Evolutionary conservation across 2,329 filamentous ascomycete genomes (phyloP), one percentile per base, ranked within the genome.

Genomic region (Metarhizium brunneum): DNA sequence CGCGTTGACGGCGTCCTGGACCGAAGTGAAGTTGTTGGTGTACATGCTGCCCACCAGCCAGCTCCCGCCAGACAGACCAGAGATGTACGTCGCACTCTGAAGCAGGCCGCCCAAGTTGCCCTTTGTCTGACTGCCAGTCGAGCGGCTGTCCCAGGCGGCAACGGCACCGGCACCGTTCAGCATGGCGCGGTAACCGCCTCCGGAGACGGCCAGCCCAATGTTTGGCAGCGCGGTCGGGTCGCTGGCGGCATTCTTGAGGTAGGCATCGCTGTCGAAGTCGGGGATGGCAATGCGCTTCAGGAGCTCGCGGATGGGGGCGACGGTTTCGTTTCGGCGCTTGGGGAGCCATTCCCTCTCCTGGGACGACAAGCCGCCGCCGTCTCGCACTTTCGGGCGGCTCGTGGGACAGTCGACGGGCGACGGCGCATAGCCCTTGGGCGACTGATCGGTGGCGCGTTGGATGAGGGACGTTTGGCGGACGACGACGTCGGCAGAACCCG

Each of bases 41-140:
- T 83, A 92, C 10, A 95, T 74, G 54, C 86, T 90, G n/a, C 89
- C 88, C 4, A 95, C 81, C 18, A 95, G 76, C 91, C 91, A 95
- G 53, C 85, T 83, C 54, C 90, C 90, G 35, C 91, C 90, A 7
- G 88, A 92, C 3, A 95, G 76, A 8, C 89, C 90, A 2, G 89
- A 79, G 13, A 95, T 69, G 66, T 95, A 96, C 0, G 90, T 95
- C 0, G 88, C 72, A 3, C 87, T 80, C 73, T 96, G 91, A 59
- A 96, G 74, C 60, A 95, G 72, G 4, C 91, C 91, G 52, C 90
- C 88, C 29, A 96, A 76, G 50, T 90, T 87, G 4, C 88, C 88
- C 3, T 72, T 64, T 29, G 61, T 60, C 8, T 62, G 60, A 57
- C 68, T 71, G 35, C 69, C 69, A 0, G 76, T 68, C 0, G 87